Evolutionary conservation across 176 grass and related monocot species (phyloP), one percentile per base, ranked within the genome.

Genomic region (Triticum turgidum): DNA sequence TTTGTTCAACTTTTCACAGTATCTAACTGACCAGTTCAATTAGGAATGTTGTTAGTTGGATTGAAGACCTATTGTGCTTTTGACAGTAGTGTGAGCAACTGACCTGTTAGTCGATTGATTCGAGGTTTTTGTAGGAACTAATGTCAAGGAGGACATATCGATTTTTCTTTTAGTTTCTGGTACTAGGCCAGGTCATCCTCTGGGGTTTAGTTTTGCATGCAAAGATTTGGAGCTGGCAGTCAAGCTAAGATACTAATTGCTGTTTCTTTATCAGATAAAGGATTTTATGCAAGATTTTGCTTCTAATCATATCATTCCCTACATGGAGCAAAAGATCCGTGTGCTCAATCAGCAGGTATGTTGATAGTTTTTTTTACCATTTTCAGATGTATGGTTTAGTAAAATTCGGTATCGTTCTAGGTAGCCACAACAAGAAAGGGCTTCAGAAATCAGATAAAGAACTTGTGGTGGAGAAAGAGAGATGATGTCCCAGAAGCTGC

Each of bases 401-500:
- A 69, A 84, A 56, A 83, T 73, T 68, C 14, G 24, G 33, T 56
- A 47, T 87, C 69, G 6, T 91, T 86, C 42, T 96, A 99, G 97
- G 94, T 99, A 73, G 86, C 90, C 63, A 88, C 90, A 70, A 96
- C 92, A 75, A 99, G 97, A 80, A 96, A 94, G 87, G 97, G 97
- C 49, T 96, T 99, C 77, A 96, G 85, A 86, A 99, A 99, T 88
- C 97, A 99, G 73, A 99, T 99, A 73, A 99, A 99, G 82, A 99
- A 99, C 78, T 87, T 99, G 87, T 99, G 96, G 97, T 98, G 92
- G 94, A 94, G 97, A 91, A 99, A 99, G 89, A 94, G 87, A 83
- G 97, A 98, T 41, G 97, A 99, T 85, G 77, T 77, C 37, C 94
- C 92, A 87, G 97, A 99, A 91, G 92, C 92, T 71, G 4, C 85